Conservation (phyloP, 257 asterid species). For the Solanum pimpinellifolium region DNA sequence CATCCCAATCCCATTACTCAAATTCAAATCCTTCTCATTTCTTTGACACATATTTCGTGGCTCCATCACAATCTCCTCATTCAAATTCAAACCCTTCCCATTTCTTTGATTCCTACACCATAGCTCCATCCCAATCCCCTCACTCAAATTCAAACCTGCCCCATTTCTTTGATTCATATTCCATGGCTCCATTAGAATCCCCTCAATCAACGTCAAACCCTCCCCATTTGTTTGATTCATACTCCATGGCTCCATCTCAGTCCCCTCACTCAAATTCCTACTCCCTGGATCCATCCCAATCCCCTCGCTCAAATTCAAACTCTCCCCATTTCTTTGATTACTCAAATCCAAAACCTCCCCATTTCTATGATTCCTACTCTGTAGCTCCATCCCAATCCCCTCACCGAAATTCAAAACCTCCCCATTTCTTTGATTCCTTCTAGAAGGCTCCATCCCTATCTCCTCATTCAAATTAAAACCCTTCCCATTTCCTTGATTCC, state of each 20-base stretch:
- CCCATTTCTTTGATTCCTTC: not conserved
- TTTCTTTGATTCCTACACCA: not conserved
- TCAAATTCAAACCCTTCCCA: not conserved
- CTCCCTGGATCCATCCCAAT: not conserved
- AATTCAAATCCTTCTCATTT: not conserved
- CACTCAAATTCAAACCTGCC: not conserved
- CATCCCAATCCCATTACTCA: constrained; percentile 8
- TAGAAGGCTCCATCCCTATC: constrained; percentile 21
- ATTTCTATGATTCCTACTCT: not conserved
- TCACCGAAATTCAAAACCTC: not conserved
- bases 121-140: constrained; percentile 15
- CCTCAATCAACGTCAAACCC: not conserved
- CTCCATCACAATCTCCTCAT: not conserved
- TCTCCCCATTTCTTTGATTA: not conserved
- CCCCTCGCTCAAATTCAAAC: not conserved
- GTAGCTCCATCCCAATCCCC: not conserved
- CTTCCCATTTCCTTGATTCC: not conserved
- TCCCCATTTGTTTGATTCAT: not conserved
- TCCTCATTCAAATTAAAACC: not conserved
- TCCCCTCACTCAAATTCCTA: not conserved
- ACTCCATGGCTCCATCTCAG: not conserved
- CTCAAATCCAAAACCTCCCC: not conserved
- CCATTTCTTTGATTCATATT: not conserved
- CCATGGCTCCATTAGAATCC: constrained; percentile 20
- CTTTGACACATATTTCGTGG: not conserved